Conservation (phyloP, 495 filamentous ascomycete species). For the Baudoinia panamericana region DNA sequence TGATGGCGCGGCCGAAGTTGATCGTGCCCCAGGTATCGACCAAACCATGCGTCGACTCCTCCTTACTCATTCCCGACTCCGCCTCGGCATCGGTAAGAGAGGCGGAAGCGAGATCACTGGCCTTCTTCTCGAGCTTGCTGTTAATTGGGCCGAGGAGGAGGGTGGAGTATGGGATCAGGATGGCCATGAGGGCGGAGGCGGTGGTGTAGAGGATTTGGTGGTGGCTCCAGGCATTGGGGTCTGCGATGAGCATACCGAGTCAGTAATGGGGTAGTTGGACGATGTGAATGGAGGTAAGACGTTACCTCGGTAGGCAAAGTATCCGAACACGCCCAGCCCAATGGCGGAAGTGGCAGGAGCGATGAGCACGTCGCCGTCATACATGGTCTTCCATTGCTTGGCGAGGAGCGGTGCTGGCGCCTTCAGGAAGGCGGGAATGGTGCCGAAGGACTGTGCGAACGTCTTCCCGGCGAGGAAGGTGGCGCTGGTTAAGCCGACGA, state of each 20-base stretch:
- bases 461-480: constrained; percentile 28
- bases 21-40: constrained; percentile 43
- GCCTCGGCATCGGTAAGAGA: constrained; percentile 23
- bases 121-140: constrained; percentile 19
- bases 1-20: constrained; percentile 35
- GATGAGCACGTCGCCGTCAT: constrained; percentile 25
- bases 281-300: not conserved
- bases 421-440: constrained; percentile 39
- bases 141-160: constrained; percentile 30
- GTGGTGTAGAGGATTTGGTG: constrained; percentile 30
- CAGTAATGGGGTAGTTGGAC: not conserved
- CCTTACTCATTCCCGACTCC: constrained; percentile 26
- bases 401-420: constrained; percentile 41
- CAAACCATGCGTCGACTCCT: constrained; percentile 35
- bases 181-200: constrained; percentile 31
- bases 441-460: constrained; percentile 31
- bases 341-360: constrained; percentile 27
- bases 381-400: constrained; percentile 36
- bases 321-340: constrained; percentile 30
- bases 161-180: constrained; percentile 40
- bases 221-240: constrained; percentile 5
- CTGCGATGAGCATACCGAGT: not conserved
- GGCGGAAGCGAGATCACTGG: constrained; percentile 19
- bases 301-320: constrained; percentile 34
- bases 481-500: constrained; percentile 14